Base-by-base conservation (phyloP, 371 early-diverging fungal genomes). In the Mucor irregularis region DNA sequence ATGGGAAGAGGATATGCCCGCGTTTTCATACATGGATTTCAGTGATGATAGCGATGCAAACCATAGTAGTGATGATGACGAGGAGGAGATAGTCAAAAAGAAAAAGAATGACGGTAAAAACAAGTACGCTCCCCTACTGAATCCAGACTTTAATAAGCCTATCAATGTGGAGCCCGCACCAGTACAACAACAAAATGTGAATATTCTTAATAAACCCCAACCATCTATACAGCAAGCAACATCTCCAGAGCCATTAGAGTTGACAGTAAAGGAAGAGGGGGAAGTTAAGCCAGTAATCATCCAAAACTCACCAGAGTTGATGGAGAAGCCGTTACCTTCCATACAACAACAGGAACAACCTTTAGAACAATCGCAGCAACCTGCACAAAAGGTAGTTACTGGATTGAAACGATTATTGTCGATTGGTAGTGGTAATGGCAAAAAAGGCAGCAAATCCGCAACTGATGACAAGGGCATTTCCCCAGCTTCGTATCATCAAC, bases 1-100 rank as follows among this genome's bases (percentile, higher is more conserved):
- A 35, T 78, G 68, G 68, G 62, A 68, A 17, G 78, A 74, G 30
- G 62, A 65, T 8, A 72, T 77, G 74, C 51, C 49, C 2, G 49
- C 56, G 25, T 62, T 69, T 29, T 49, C 48, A 21, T 56, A 58
- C 10, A 53, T 30, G 7, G 60, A 42, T 5, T 19, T 21, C 34
- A 8, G 14, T 11, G 29, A 29, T 40, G 42, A 39, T 21, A 48
- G 21, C 25, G 44, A 47, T 37, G 52, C 51, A 7, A 38, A n/a
- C n/a, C n/a, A n/a, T n/a, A n/a, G 34, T 16, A 46, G 25, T 4
- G 30, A 21, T 1, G 42, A 53, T 3, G 33, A 33, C 14, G 52
- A 46, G 0, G 62, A 55, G 2, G 21, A 37, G 33, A 33, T 25
- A 21, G 42, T 34, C 8, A 42, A 30, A 6, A 29, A 7, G 6